A percentile compares a stretch with the other conserved stretches of the same genome.
Conservation (phyloP, 768 basidiomycete species). For the Psilocybe cubensis region DNA sequence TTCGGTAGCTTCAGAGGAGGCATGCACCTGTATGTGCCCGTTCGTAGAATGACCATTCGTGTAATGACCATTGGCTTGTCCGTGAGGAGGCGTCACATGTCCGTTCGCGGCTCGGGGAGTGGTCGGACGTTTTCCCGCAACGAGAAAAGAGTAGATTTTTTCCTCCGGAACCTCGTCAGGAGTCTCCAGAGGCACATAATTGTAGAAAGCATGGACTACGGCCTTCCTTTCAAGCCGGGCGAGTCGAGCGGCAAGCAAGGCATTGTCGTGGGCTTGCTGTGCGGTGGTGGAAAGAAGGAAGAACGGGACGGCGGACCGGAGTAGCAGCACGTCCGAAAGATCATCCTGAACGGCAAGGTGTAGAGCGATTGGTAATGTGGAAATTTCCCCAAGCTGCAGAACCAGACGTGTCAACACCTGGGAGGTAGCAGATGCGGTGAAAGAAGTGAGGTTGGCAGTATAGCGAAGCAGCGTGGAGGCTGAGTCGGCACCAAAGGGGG, state of each 20-base stretch:
- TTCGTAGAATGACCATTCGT: slow-evolving; percentile 26
- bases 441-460: slow-evolving; percentile 54
- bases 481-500: slow-evolving; percentile 70
- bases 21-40: slow-evolving; percentile 26
- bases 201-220: slow-evolving; percentile 86
- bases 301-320: slow-evolving; percentile 80
- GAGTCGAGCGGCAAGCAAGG: slow-evolving; percentile 81
- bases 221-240: slow-evolving; percentile 71
- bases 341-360: slow-evolving; percentile 70
- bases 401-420: slow-evolving; percentile 64
- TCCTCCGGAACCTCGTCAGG: slow-evolving; percentile 61
- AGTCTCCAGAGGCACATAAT: slow-evolving; percentile 37
- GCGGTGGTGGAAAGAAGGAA: slow-evolving; percentile 77
- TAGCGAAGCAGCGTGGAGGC: slow-evolving; percentile 59
- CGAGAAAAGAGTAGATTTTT: slow-evolving; percentile 62
- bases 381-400: slow-evolving; percentile 69
- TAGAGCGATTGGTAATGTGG: slow-evolving; percentile 66
- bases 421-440: slow-evolving; percentile 56
- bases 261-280: slow-evolving; percentile 89
- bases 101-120: slow-evolving; percentile 40
- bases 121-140: slow-evolving; percentile 43
- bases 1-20: slow-evolving; percentile 26
- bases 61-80: slow-evolving; percentile 22
- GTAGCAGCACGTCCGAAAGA: slow-evolving; percentile 74
- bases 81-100: slow-evolving; percentile 30